Base-by-base conservation (phyloP, 164 flowering plant genomes). In the Chimonanthus praecox region DNA sequence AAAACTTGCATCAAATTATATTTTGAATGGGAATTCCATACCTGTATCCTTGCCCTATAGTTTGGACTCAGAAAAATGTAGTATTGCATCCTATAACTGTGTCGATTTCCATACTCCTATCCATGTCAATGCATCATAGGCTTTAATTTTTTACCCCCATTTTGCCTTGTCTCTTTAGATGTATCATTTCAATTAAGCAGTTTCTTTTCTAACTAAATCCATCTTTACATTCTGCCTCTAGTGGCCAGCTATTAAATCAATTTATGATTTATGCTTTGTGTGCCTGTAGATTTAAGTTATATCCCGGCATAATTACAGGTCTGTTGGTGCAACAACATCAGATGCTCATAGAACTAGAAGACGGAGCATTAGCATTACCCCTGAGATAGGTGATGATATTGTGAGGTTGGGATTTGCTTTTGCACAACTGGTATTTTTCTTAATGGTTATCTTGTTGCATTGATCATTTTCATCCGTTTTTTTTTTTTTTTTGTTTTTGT, bases 331-430 rank as follows among this genome's bases (percentile, higher is more conserved):
- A 69, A 79, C 97, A 74, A 80, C 86, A 18, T 80, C 88, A 68
- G 95, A 87, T 61, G 75, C 88, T 74, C 97, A 94, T 49, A 84
- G 94, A 81, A 64, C 86, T 72, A 84, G 96, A 80, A 81, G 98
- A 81, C 85, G 99, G 75, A 91, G 98, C 83, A 90, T 92, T 58
- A 95, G 98, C 82, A 93, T 95, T 73, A 92, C 97, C 49, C 99
- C 99, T 46, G 98, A 92, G 81, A 95, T 95, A 84, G 92, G 99
- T 69, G 99, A 95, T 84, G 97, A 95, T 73, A 95, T 95, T 67
- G 99, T 90, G 65, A 95, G 99, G 99, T 94, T 77, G 82, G 33
- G 18, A 33, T 45, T 43, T 72, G 47, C 54, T 54, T 13, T 58
- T 43, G 5, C 68, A 65, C 15, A 4, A 10, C 13, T 65, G 5